Evolutionary conservation across 768 basidiomycete species (phyloP).

Genomic region (Rhodotorula diobovata): DNA sequence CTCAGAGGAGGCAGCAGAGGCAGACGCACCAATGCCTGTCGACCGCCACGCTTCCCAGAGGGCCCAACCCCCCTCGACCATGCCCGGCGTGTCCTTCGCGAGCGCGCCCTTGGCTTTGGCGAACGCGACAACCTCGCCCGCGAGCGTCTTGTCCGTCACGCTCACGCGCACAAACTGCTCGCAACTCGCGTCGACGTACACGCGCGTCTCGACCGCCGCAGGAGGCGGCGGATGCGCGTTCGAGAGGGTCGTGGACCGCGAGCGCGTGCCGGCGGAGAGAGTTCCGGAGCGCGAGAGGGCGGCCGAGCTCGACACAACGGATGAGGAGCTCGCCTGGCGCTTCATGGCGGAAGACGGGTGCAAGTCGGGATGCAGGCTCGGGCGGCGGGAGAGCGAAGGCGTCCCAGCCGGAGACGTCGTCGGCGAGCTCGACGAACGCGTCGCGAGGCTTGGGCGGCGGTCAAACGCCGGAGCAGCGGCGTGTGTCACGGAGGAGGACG

Average conservation of each 20-base stretch:
- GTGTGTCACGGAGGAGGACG: neutral
- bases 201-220: slow-evolving; percentile 46
- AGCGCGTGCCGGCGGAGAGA: neutral
- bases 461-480: neutral
- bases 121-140: slow-evolving; percentile 65
- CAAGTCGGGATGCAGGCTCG: slow-evolving; percentile 13
- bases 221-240: neutral
- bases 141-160: slow-evolving; percentile 62
- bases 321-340: neutral
- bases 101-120: slow-evolving; percentile 66
- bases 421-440: neutral
- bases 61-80: slow-evolving; percentile 66
- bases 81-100: slow-evolving; percentile 48
- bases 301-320: neutral
- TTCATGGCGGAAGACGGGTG: neutral
- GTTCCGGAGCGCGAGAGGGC: neutral
- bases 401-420: neutral
- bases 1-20: neutral
- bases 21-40: slow-evolving; percentile 75
- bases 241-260: neutral
- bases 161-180: slow-evolving; percentile 66
- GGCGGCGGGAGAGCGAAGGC: neutral
- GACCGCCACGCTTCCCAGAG: slow-evolving; percentile 84
- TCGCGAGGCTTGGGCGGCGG: slow-evolving; percentile 22
- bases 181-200: slow-evolving; percentile 74